Evolutionary conservation across 148 eudicot genomes (phyloP), one percentile per base, ranked within the genome.

Genomic region (Amaranthus palmeri): DNA sequence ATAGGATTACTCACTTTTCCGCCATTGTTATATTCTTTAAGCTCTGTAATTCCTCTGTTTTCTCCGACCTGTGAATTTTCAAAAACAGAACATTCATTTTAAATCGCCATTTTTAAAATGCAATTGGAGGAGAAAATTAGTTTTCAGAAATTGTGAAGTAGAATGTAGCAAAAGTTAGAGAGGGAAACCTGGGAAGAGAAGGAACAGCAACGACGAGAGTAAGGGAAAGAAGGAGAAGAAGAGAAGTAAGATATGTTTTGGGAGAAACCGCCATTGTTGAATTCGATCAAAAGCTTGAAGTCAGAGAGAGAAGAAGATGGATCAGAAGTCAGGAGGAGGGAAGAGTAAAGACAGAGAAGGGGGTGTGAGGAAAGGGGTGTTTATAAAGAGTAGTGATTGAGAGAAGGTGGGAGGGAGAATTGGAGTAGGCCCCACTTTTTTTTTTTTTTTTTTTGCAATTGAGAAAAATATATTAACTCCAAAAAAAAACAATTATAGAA

Each of bases 1-100:
- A 59, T 9, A 61, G 56, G 9, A 64, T 50, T 41, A 53, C 81
- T 78, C 36, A 81, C 84, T 17, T 61, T 17, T 73, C 61, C 76
- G 81, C 76, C 81, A 78, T 78, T 75, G 84, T 77, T 71, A 71
- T 41, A 76, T 78, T 78, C 73, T 78, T 81, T 68, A 72, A 74
- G 84, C 70, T 78, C 81, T 48, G 67, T 15, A 53, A 18, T 41
- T 71, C 65, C 73, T 72, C 81, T 45, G 50, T 66, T 67, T 60
- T 62, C 59, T 0, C 52, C 0, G 62, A 4, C 79, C 84, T 81
- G 84, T 25, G 70, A 62, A 40, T 50, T 65, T 17, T 36, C 71
- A 50, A 10, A 71, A 54, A 54, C 46, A 17, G 2, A 67, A 11
- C 18, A 5, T 3, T 10, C n/a, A 6, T 63, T 7, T 40, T 45